Evolutionary conservation across 208 protist species (phyloP).

Genomic region (Porcisia hertigi): DNA sequence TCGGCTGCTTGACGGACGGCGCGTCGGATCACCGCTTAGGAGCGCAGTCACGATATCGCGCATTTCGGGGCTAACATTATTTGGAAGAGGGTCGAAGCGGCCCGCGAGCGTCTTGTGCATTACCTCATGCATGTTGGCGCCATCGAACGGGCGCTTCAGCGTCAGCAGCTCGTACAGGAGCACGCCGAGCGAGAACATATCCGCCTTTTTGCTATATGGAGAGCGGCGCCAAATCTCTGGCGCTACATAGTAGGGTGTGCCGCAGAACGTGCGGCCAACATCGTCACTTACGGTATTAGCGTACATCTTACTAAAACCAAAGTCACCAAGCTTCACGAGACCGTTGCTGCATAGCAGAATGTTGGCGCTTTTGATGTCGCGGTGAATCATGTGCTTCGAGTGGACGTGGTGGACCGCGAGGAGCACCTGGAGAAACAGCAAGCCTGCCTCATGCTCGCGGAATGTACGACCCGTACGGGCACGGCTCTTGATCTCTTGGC

Average conservation of each 20-base stretch:
- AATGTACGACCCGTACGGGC: conserved; percentile 42
- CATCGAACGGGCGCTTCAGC: conserved; percentile 79
- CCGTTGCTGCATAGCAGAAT: conserved; percentile 81
- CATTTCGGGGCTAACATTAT: conserved; percentile 62
- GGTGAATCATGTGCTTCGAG: conserved; percentile 79
- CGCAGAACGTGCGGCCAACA: conserved; percentile 73
- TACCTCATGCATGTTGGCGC: conserved; percentile 71
- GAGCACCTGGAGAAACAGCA: conserved; percentile 77
- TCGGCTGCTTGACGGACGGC: conserved; percentile 63
- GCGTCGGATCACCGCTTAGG: conserved; percentile 50
- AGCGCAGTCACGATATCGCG: conserved; percentile 55
- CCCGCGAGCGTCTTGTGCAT: conserved; percentile 71
- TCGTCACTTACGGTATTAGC: conserved; percentile 54
- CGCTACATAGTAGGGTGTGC: conserved; percentile 92
- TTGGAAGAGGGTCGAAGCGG: conserved; percentile 54
- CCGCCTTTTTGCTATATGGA: conserved; percentile 93
- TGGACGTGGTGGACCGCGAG: conserved; percentile 86
- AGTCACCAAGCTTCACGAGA: conserved; percentile 86
- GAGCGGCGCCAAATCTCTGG: conserved; percentile 92
- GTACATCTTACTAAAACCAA: conserved; percentile 79
- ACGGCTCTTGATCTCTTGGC: conserved; percentile 72
- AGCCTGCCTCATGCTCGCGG: conserved; percentile 65
- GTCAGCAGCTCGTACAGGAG: conserved; percentile 89
- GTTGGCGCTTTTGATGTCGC: conserved; percentile 89
- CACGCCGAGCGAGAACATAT: conserved; percentile 92